Evolutionary conservation across 2,329 filamentous ascomycete genomes (phyloP).

Genomic region (Fusarium denticulatum): DNA sequence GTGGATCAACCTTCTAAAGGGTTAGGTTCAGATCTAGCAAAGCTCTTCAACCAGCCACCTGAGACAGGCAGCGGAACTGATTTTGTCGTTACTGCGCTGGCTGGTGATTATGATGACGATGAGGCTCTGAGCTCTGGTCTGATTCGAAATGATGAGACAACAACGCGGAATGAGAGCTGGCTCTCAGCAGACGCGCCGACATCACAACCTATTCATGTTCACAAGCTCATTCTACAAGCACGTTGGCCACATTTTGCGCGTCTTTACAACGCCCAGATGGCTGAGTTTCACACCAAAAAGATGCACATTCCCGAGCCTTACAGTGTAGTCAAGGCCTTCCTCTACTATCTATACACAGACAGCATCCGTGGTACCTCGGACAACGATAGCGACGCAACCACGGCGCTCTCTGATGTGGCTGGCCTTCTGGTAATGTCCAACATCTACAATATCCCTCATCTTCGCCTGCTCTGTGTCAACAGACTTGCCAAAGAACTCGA

Average conservation of each 20-base stretch:
- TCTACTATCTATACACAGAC: slow-evolving; percentile 97
- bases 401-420: slow-evolving; percentile 84
- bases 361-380: slow-evolving; percentile 72
- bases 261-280: slow-evolving; percentile 93
- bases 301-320: slow-evolving; percentile 99
- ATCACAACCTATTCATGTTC: slow-evolving; percentile 89
- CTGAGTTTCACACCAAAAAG: slow-evolving; percentile 94
- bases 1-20: slow-evolving; percentile 68
- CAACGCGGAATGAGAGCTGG: slow-evolving; percentile 62
- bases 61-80: slow-evolving; percentile 89
- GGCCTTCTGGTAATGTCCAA: slow-evolving; percentile 97
- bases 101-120: slow-evolving; percentile 78
- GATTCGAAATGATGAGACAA: slow-evolving; percentile 56
- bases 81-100: slow-evolving; percentile 88
- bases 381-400: slow-evolving; percentile 75
- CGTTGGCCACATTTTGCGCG: slow-evolving; percentile 97
- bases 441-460: slow-evolving; percentile 95
- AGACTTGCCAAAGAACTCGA: slow-evolving; percentile 90
- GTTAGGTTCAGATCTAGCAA: slow-evolving; percentile 85
- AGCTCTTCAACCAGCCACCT: slow-evolving; percentile 86
- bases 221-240: slow-evolving; percentile 91
- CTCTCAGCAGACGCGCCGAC: slow-evolving; percentile 70
- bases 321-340: slow-evolving; percentile 89
- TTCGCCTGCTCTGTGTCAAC: slow-evolving; percentile 91
- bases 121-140: slow-evolving; percentile 66